A percentile compares a stretch with the other conserved stretches of the same genome.
Conservation (phyloP, 768 basidiomycete genomes). For the Lentinula sp. region DNA sequence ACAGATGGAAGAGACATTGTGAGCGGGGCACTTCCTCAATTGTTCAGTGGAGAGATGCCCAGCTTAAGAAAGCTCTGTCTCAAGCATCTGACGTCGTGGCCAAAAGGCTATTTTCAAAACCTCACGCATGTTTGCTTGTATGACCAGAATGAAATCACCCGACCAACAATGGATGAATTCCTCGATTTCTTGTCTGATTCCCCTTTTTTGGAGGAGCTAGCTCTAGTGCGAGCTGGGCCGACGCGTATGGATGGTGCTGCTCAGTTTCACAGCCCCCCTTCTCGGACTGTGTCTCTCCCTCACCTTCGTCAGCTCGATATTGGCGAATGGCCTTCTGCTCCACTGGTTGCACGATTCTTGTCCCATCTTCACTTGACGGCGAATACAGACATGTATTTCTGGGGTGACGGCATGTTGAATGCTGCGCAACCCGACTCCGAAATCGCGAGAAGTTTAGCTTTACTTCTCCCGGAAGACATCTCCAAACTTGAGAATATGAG, state of each 20-base stretch:
- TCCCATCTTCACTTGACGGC: slow-evolving; percentile 12
- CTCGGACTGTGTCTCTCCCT: slow-evolving; percentile 8
- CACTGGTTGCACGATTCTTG: slow-evolving; percentile 12
- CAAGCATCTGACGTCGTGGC: slow-evolving; percentile 8
- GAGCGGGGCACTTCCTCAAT: slow-evolving; percentile 1
- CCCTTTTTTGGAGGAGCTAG: slow-evolving; percentile 12
- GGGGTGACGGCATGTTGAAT: slow-evolving; percentile 9
- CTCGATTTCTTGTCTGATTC: slow-evolving; percentile 14
- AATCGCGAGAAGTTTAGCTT: neutral
- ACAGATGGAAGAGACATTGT: slow-evolving; percentile 1
- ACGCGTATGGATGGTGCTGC: slow-evolving; percentile 6
- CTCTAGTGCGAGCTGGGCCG: slow-evolving; percentile 14
- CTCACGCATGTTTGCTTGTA: slow-evolving; percentile 10
- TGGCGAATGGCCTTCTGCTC: slow-evolving; percentile 11
- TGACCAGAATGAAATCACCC: slow-evolving; percentile 3
- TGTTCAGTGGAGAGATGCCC: slow-evolving; percentile 8
- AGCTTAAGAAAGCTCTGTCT: slow-evolving; percentile 4
- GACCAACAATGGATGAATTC: slow-evolving; percentile 13
- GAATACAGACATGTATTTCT: slow-evolving; percentile 12
- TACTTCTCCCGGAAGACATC: slow-evolving; percentile 2
- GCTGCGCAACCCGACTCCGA: neutral
- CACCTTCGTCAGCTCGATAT: slow-evolving; percentile 12
- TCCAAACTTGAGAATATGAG: neutral
- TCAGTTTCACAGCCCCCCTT: neutral
- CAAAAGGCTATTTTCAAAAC: slow-evolving; percentile 3